Percentiles rank a stretch among this genome's conserved stretches.
Conservation (phyloP, 257 asterid genomes). For the Primulina huaijiensis region DNA sequence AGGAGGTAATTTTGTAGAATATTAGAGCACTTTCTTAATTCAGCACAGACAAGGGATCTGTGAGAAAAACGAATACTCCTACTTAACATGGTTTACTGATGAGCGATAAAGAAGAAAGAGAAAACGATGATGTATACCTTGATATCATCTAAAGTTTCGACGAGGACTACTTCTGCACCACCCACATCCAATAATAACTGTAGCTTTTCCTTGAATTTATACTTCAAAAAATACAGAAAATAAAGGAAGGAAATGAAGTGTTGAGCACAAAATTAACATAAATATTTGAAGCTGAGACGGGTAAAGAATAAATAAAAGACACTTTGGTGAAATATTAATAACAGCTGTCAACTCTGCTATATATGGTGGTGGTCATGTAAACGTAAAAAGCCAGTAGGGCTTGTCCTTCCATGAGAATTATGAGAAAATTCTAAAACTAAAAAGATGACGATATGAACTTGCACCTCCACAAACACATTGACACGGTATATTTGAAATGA, state of each 20-base stretch:
- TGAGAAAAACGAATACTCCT: background rate
- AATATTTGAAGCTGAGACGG: conserved; percentile 12
- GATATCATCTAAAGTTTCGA: conserved; percentile 46
- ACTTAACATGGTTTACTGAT: conserved; percentile 12
- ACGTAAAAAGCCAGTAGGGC: background rate
- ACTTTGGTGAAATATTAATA: background rate
- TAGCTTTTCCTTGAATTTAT: conserved; percentile 72
- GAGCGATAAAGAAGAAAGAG: conserved; percentile 22
- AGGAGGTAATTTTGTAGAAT: conserved; percentile 1
- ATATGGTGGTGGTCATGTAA: background rate
- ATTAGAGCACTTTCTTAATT: background rate
- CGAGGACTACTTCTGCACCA: conserved; percentile 62
- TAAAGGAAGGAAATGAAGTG: background rate
- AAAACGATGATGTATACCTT: conserved; percentile 36
- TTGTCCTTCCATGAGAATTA: background rate
- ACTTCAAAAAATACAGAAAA: conserved; percentile 42
- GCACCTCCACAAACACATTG: background rate
- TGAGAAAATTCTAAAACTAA: background rate
- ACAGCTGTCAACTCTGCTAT: background rate
- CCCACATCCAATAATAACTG: conserved; percentile 64
- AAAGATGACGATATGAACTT: background rate
- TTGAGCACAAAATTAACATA: background rate
- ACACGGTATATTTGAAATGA: background rate
- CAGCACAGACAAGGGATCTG: conserved; percentile 12
- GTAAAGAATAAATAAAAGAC: background rate